Percentiles rank a stretch among this genome's conserved stretches.
These are phyloP conservation scores for Calonectria pauciramosa DNA, from an alignment of 2,329 filamentous ascomycete genomes.

Conservation along the genomic window DNA sequence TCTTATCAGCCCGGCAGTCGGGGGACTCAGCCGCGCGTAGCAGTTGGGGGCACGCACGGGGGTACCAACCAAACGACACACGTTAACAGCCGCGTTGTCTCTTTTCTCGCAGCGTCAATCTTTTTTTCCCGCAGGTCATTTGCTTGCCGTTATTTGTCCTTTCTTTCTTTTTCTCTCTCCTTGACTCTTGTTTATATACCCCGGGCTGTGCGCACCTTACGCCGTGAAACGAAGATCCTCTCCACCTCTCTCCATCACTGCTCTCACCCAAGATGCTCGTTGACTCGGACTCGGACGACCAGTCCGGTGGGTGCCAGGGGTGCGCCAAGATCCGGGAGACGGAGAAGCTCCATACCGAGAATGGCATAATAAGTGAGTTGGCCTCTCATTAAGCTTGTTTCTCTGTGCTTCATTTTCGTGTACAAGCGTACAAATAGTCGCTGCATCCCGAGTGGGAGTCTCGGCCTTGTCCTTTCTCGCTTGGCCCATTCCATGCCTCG, in stretches of 20 bases:
- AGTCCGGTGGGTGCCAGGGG: slow-evolving; percentile 31
- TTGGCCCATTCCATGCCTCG: not conserved
- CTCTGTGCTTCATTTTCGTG: not conserved
- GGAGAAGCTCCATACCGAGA: slow-evolving; percentile 30
- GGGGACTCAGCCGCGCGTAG: not conserved
- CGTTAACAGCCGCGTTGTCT: not conserved
- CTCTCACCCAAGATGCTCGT: slow-evolving; percentile 10
- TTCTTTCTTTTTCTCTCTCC: not conserved
- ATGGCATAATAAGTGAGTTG: slow-evolving; percentile 15
- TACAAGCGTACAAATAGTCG: not conserved
- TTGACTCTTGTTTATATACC: not conserved
- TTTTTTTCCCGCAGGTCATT: not conserved
- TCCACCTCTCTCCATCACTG: not conserved
- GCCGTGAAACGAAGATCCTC: not conserved
- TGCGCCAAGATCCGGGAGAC: slow-evolving; percentile 42
- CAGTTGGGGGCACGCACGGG: not conserved
- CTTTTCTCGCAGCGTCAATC: slow-evolving; percentile 1
- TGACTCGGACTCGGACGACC: slow-evolving; percentile 5
- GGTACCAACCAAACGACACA: not conserved
- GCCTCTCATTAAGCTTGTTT: not conserved
- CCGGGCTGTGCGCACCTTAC: not conserved
- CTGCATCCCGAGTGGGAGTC: not conserved
- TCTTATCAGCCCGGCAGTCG: slow-evolving; percentile 8
- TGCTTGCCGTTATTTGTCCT: not conserved
- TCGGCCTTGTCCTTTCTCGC: not conserved